Evolutionary conservation across 2,329 filamentous ascomycete genomes (phyloP).

Genomic region (Neophaeococcomyces mojaviensis): DNA sequence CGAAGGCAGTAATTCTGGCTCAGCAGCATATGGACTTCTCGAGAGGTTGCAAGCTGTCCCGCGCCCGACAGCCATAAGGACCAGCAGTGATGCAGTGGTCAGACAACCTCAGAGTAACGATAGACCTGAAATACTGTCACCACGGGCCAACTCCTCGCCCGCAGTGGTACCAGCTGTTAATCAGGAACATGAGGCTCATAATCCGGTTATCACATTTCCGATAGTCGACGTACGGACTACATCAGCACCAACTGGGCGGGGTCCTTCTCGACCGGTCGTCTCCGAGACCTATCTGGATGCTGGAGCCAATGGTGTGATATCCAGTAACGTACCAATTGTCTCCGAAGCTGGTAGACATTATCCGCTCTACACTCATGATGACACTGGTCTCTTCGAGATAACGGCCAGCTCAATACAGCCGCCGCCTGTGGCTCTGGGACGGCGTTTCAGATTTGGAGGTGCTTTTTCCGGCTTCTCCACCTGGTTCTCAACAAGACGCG

Average conservation of each 20-base stretch:
- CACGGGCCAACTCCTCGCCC: conserved; percentile 11
- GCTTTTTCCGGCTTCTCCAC: not conserved
- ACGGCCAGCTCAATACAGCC: not conserved
- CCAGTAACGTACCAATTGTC: conserved; percentile 16
- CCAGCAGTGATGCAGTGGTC: conserved; percentile 3
- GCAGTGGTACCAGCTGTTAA: not conserved
- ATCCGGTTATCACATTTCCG: not conserved
- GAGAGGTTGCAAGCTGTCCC: conserved; percentile 25
- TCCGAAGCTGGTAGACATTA: conserved; percentile 18
- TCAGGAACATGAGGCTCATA: not conserved
- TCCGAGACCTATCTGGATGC: conserved; percentile 22
- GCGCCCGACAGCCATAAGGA: conserved; percentile 8
- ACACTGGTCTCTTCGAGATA: conserved; percentile 15
- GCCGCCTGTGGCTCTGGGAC: not conserved
- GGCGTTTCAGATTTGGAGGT: not conserved
- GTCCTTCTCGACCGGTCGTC: conserved; percentile 17
- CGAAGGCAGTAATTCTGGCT: conserved; percentile 30
- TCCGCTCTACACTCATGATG: conserved; percentile 19
- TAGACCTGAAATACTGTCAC: conserved; percentile 7
- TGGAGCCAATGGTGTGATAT: conserved; percentile 16
- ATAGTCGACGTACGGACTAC: not conserved
- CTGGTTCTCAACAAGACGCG: conserved; percentile 1
- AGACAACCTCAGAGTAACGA: too few species aligned
- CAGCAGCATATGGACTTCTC: conserved; percentile 32
- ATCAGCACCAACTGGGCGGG: not conserved